Conservation (phyloP, 371 early-diverging fungal genomes). For the Lichtheimia hyalospora region DNA sequence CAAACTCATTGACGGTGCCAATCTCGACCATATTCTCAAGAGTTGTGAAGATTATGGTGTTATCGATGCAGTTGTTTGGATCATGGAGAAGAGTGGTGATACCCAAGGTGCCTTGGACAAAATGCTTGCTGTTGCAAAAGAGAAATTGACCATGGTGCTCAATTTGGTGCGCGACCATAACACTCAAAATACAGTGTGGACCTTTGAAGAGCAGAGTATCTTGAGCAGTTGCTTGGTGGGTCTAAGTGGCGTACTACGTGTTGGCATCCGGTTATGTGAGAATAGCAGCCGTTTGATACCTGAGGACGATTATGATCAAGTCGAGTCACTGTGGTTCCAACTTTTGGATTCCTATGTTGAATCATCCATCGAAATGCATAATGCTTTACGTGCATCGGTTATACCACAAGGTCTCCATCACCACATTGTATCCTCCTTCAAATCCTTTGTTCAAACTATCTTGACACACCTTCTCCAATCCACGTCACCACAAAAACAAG, state of each 20-base stretch:
- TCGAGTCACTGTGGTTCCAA: conserved; percentile 69
- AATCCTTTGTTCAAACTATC: conserved; percentile 66
- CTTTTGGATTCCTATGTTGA: conserved; percentile 65
- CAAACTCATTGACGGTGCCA: conserved; percentile 55
- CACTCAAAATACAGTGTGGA: conserved; percentile 36
- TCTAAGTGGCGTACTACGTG: conserved; percentile 59
- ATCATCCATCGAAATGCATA: conserved; percentile 42
- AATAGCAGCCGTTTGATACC: conserved; percentile 37
- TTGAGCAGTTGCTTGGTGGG: conserved; percentile 57
- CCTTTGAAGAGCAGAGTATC: conserved; percentile 55
- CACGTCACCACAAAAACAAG: conserved; percentile 63
- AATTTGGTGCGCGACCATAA: conserved; percentile 38
- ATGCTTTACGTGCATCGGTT: conserved; percentile 13
- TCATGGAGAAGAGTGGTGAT: conserved; percentile 72
- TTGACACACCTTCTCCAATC: conserved; percentile 60
- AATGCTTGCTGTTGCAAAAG: conserved; percentile 62
- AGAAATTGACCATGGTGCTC: conserved; percentile 44
- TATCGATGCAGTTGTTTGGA: conserved; percentile 78
- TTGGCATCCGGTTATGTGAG: conserved; percentile 60
- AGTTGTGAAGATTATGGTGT: conserved; percentile 62
- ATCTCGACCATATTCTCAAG: conserved; percentile 55
- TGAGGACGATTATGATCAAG: conserved; percentile 11
- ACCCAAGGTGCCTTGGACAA: conserved; percentile 66
- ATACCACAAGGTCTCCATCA: conserved; percentile 31
- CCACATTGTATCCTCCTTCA: conserved; percentile 55